A percentile compares a stretch with the other conserved stretches of the same genome.
Conservation (phyloP, 306 rosid species). For the Inga oerstediana region DNA sequence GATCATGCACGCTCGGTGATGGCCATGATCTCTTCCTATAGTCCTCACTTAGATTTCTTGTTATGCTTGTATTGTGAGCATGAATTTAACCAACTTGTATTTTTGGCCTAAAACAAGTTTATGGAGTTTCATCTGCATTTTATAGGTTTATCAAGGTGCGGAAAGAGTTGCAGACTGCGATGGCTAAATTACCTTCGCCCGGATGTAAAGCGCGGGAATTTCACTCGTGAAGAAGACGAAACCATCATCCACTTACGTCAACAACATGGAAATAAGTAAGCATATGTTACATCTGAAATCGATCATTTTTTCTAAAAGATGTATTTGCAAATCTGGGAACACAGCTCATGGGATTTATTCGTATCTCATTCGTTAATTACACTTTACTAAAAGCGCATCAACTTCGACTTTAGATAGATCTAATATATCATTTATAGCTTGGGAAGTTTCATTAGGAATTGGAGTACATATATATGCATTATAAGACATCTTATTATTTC, state of each 20-base stretch:
- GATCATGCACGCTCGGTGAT: background rate
- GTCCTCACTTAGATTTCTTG: background rate
- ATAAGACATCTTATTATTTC: background rate
- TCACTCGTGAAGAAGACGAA: conserved; percentile 54
- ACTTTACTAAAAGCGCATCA: background rate
- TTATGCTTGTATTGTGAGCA: background rate
- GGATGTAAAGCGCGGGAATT: conserved; percentile 62
- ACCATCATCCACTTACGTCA: conserved; percentile 56
- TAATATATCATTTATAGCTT: background rate
- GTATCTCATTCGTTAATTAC: background rate
- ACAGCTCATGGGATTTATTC: background rate
- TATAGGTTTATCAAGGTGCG: conserved; percentile 70
- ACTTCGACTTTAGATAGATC: background rate
- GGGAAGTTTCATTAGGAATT: background rate
- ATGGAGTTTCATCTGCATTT: background rate
- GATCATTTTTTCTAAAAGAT: background rate
- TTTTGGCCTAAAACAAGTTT: background rate
- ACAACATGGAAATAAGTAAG: conserved; percentile 69
- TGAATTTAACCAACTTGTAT: background rate
- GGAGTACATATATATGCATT: background rate
- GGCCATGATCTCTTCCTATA: background rate
- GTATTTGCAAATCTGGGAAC: background rate
- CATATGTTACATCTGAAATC: background rate
- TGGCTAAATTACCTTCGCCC: conserved; percentile 74
- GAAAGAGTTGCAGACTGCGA: conserved; percentile 85